A percentile compares a stretch with the other conserved stretches of the same genome.
phyloP scores from a whole-genome alignment of 2,329 filamentous ascomycete genomes.

The Plectosphaerella sp. region DNA sequence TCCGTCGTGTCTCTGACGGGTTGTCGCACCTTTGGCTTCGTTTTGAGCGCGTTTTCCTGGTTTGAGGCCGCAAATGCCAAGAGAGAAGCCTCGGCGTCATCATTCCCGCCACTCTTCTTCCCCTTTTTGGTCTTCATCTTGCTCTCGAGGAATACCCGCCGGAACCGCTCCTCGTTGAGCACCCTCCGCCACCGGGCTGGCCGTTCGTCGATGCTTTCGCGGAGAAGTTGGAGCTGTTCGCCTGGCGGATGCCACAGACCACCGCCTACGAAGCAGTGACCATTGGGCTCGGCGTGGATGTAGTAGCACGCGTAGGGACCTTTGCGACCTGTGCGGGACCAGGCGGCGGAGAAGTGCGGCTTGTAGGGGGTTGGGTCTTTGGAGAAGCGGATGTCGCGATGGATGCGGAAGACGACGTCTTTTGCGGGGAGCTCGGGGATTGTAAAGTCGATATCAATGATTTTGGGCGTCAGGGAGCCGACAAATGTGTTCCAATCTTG shows the following conservation, averaged over 20 bases:
- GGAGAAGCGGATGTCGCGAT: conserved; percentile 80
- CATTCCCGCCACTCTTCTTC: conserved; percentile 42
- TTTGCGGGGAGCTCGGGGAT: conserved; percentile 83
- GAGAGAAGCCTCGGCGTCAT: conserved; percentile 54
- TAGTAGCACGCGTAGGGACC: conserved; percentile 88
- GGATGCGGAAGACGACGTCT: conserved; percentile 83
- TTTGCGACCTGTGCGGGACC: conserved; percentile 83
- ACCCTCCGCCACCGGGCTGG: conserved; percentile 66
- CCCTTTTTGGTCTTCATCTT: conserved; percentile 12
- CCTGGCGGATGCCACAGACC: conserved; percentile 79
- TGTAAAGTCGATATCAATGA: conserved; percentile 71
- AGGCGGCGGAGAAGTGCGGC: conserved; percentile 80
- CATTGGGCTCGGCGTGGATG: conserved; percentile 69
- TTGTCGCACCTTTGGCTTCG: conserved; percentile 62
- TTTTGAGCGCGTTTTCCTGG: conserved; percentile 73
- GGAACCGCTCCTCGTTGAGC: conserved; percentile 57
- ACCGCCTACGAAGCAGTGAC: conserved; percentile 67
- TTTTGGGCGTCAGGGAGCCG: conserved; percentile 63
- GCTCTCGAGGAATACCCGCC: conserved; percentile 57
- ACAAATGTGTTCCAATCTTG: conserved; percentile 81
- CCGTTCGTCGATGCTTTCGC: conserved; percentile 70
- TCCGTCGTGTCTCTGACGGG: background rate
- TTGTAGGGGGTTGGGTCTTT: conserved; percentile 87
- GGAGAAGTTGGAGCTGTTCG: conserved; percentile 59
- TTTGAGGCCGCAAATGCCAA: conserved; percentile 70